Evolutionary conservation across 768 basidiomycete species (phyloP).

Genomic region (Panaeolus cyanescens): DNA sequence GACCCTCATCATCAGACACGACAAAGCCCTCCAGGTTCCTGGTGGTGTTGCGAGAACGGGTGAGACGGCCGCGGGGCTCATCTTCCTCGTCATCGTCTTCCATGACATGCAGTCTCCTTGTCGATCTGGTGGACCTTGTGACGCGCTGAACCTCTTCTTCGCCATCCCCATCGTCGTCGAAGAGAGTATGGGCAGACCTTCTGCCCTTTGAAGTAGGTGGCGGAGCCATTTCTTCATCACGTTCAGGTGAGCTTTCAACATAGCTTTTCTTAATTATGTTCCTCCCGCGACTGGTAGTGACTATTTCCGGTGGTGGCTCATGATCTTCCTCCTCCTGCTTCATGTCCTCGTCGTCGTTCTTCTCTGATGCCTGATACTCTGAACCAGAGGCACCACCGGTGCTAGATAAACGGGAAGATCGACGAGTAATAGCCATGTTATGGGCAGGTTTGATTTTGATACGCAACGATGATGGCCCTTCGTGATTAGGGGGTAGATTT

Average conservation of each 20-base stretch:
- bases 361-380: constrained; percentile 52
- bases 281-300: constrained; percentile 40
- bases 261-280: constrained; percentile 39
- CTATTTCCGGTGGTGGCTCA: constrained; percentile 29
- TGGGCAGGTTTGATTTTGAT: constrained; percentile 34
- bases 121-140: constrained; percentile 17
- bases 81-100: constrained; percentile 30
- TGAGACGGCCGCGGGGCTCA: constrained; percentile 23
- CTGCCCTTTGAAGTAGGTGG: constrained; percentile 4
- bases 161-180: constrained; percentile 30
- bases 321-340: constrained; percentile 32
- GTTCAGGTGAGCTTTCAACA: constrained; percentile 43
- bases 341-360: constrained; percentile 36
- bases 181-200: constrained; percentile 16
- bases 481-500: constrained; percentile 8
- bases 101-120: constrained; percentile 12
- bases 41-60: constrained; percentile 38
- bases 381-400: constrained; percentile 46
- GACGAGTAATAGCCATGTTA: constrained; percentile 25
- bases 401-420: constrained; percentile 33
- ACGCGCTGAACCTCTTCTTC: constrained; percentile 2
- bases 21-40: constrained; percentile 23
- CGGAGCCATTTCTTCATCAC: constrained; percentile 20
- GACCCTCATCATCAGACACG: constrained; percentile 1
- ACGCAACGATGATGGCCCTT: constrained; percentile 13